Percentiles rank a stretch among this genome's conserved stretches.
These are phyloP conservation scores for Tilletia walkeri DNA, from an alignment of 1,284 basidiomycete species.

Conservation along the genomic window DNA sequence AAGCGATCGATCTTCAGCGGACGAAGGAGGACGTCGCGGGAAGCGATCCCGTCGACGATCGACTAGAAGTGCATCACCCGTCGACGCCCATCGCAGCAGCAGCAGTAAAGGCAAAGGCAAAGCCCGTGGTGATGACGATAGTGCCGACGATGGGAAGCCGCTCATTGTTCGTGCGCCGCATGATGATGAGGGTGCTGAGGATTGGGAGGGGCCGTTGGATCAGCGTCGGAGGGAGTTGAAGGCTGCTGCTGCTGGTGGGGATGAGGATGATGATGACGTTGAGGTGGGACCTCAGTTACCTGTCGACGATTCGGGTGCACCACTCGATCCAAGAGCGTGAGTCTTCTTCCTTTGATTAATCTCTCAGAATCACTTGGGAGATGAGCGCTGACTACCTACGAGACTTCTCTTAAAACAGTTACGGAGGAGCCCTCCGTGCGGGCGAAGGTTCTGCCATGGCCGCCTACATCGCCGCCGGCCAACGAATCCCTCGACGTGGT, in stretches of 20 bases:
- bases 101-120: no score
- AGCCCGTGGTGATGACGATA: background rate
- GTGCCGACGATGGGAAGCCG: background rate
- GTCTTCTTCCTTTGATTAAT: slow-evolving; percentile 20
- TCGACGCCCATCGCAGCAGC: background rate
- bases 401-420: slow-evolving; percentile 39
- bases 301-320: background rate
- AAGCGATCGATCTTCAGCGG: background rate
- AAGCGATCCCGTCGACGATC: background rate
- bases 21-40: background rate
- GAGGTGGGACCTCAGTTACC: slow-evolving; percentile 26
- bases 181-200: background rate
- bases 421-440: slow-evolving; percentile 79
- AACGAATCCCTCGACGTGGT: slow-evolving; percentile 94
- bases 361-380: background rate
- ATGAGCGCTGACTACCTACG: background rate
- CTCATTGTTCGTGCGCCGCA: background rate
- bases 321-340: slow-evolving; percentile 13
- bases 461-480: slow-evolving; percentile 81
- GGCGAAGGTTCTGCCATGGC: slow-evolving; percentile 98
- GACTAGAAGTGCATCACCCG: background rate
- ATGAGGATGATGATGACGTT: slow-evolving; percentile 1
- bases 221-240: no score
- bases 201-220: background rate
- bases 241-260: background rate